Percentiles rank a stretch among this genome's conserved stretches.
Conservation (phyloP, 2,329 filamentous ascomycete genomes). For the Botryotinia narcissicola region DNA sequence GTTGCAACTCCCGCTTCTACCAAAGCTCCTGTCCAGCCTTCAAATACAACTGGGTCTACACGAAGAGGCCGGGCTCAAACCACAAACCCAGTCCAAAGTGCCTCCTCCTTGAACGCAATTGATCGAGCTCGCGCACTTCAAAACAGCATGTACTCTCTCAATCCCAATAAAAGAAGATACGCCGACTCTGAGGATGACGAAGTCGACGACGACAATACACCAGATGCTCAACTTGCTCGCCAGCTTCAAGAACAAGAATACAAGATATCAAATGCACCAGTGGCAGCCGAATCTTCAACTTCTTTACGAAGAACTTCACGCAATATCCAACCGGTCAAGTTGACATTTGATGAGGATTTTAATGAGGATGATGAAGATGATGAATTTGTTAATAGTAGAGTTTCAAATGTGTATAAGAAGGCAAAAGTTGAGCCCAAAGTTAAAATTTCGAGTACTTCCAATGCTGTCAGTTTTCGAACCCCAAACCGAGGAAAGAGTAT, state of each 20-base stretch:
- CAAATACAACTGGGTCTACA: slow-evolving; percentile 25
- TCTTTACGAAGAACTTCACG: slow-evolving; percentile 25
- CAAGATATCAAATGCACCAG: slow-evolving; percentile 24
- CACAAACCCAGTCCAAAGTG: slow-evolving; percentile 18
- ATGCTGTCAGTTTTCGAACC: slow-evolving; percentile 29
- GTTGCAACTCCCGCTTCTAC: slow-evolving; percentile 48
- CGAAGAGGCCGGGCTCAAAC: slow-evolving; percentile 31
- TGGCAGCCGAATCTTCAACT: slow-evolving; percentile 39
- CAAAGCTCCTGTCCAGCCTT: slow-evolving; percentile 24
- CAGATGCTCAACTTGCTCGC: slow-evolving; percentile 54
- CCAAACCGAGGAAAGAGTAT: slow-evolving; percentile 23
- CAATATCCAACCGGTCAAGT: slow-evolving; percentile 23
- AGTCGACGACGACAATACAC: slow-evolving; percentile 42
- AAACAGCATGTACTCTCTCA: slow-evolving; percentile 50
- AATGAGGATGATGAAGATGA: slow-evolving; percentile 23
- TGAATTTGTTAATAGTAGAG: slow-evolving; percentile 13
- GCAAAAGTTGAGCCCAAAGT: slow-evolving; percentile 34
- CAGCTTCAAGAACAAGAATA: slow-evolving; percentile 57
- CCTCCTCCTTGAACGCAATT: slow-evolving; percentile 42
- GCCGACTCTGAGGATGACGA: slow-evolving; percentile 44
- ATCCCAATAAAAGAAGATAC: slow-evolving; percentile 45
- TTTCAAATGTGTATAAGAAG: slow-evolving; percentile 23
- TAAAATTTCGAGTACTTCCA: slow-evolving; percentile 32
- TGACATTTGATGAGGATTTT: slow-evolving; percentile 20
- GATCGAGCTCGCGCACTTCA: slow-evolving; percentile 47